Evolutionary conservation across 768 basidiomycete genomes (phyloP).

Genomic region (Hortiboletus flavorubellus): DNA sequence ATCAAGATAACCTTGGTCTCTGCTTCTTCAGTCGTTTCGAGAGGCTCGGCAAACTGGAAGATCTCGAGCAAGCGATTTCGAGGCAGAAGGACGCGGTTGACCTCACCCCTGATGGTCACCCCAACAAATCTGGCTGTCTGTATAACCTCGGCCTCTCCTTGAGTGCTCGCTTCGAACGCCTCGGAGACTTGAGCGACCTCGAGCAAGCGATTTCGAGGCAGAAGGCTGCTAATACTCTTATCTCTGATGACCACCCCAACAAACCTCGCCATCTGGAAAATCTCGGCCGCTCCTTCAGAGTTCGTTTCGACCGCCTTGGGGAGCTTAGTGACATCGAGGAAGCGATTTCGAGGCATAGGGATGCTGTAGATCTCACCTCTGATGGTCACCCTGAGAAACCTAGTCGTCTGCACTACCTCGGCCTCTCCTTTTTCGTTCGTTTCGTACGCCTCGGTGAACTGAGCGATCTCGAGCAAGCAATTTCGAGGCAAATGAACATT

Average conservation of each 20-base stretch:
- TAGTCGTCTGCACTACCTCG: too few relatives aligned
- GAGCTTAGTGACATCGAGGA: background rate
- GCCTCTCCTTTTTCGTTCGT: background rate
- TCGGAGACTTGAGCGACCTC: background rate
- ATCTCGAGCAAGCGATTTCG: background rate
- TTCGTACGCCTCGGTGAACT: background rate
- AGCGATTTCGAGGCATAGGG: background rate
- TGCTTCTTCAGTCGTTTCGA: background rate
- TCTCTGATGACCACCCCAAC: background rate
- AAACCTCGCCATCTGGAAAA: background rate
- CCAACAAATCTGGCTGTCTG: background rate
- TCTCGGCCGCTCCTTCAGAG: background rate
- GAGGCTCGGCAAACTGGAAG: background rate
- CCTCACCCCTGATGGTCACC: background rate
- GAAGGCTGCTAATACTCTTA: background rate
- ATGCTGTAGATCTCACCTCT: background rate
- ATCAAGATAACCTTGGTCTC: background rate
- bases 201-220: background rate
- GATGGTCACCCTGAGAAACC: too few relatives aligned
- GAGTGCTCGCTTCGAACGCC: background rate
- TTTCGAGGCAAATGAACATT: background rate
- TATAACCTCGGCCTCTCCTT: background rate
- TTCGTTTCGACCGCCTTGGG: background rate
- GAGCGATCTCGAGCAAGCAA: background rate
- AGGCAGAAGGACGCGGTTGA: background rate